phyloP scores from a whole-genome alignment of 768 basidiomycete genomes.

The Tylopilus sp. region DNA sequence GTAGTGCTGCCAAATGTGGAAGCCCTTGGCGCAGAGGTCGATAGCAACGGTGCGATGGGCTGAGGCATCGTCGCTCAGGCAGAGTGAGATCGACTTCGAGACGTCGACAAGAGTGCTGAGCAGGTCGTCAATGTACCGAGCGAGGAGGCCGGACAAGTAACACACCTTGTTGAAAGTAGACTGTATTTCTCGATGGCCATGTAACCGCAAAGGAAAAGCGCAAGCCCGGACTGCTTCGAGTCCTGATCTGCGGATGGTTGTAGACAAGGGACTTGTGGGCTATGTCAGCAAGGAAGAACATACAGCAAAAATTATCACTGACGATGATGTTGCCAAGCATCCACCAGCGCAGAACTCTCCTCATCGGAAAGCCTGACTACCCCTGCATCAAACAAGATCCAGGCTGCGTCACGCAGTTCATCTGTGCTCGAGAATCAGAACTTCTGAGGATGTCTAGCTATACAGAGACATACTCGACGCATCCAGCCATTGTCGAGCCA shows the following conservation, averaged over 20 bases:
- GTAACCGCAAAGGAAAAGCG: constrained; percentile 79
- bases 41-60: constrained; percentile 71
- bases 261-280: constrained; percentile 51
- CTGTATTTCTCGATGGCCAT: constrained; percentile 79
- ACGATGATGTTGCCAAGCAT: constrained; percentile 67
- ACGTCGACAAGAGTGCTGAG: constrained; percentile 76
- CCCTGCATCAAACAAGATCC: constrained; percentile 74
- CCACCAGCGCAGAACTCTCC: constrained; percentile 55
- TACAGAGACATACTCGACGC: constrained; percentile 51
- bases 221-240: constrained; percentile 55
- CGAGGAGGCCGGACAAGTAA: background rate
- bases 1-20: constrained; percentile 92
- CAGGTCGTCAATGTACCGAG: background rate
- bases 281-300: constrained; percentile 7
- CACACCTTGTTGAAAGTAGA: constrained; percentile 68
- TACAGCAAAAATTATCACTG: constrained; percentile 15
- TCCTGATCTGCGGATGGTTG: constrained; percentile 62
- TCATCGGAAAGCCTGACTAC: constrained; percentile 65
- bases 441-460: background rate
- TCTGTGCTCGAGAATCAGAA: constrained; percentile 35
- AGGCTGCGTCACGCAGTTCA: constrained; percentile 75
- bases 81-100: constrained; percentile 75
- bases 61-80: constrained; percentile 70
- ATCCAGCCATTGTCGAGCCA: constrained; percentile 77
- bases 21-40: constrained; percentile 88